Evolutionary conservation across 805 yeast species (phyloP), one percentile per base, ranked within the genome.

Genomic region (Candida coleopterorum): DNA sequence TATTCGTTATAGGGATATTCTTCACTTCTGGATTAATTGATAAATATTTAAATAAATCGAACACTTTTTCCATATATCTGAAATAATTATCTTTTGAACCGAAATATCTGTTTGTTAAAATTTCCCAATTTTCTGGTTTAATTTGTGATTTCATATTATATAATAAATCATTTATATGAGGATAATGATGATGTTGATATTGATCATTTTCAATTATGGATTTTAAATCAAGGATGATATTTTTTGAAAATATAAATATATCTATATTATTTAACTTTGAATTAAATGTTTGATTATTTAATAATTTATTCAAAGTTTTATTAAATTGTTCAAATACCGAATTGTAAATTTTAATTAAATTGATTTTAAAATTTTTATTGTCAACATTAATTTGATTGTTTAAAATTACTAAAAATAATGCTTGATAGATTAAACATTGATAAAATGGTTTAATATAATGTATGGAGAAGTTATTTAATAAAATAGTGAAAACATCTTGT

Each of bases 71-170:
- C 7, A 47, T 29, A 32, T 60, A 58, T 22, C 47, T 24, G 6
- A 34, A 25, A 31, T 56, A 43, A 12, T 50, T 49, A 11, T 56
- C 58, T 18, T 32, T 39, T 24, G 55, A 50, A 2, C 64, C 65
- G 41, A 55, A 58, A 39, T 47, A 49, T 17, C 36, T 26, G 29
- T 53, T 43, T 4, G 49, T 39, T 23, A 56, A 42, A n/a, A 47
- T 20, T 6, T 44, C 47, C 46, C 48, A 47, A 16, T 30, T 25
- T 7, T 33, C 31, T n/a, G 6, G 2, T 2, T 38, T 29, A 7
- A 44, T 18, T 11, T 43, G 35, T 12, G 26, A 14, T 12, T 37
- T 33, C 18, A 48, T 25, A 5, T 37, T 14, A 9, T 35, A 29
- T 11, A 38, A 29, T 25, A 49, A 39, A 8, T 42, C 49, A 27